A percentile compares a stretch with the other conserved stretches of the same genome.
These are phyloP conservation scores for Theileria orientalis DNA, from an alignment of 169 alveolate genomes.

Conservation along the genomic window DNA sequence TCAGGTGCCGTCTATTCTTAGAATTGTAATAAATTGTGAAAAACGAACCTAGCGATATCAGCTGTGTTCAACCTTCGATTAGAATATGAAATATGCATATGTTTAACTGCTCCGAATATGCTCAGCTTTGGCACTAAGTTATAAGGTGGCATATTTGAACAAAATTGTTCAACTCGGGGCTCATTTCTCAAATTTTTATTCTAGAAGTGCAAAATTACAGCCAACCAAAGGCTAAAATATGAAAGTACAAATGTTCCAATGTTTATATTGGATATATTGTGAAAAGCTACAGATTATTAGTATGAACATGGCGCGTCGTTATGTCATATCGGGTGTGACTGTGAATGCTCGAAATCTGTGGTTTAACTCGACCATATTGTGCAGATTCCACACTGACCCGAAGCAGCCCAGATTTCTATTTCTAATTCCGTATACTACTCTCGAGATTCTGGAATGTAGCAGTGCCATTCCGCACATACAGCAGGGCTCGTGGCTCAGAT, in stretches of 20 bases:
- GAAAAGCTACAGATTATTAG: background rate
- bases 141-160: constrained; percentile 40
- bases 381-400: constrained; percentile 74
- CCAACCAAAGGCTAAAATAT: background rate
- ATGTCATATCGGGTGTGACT: constrained; percentile 14
- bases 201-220: background rate
- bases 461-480: constrained; percentile 96
- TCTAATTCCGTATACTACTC: constrained; percentile 78
- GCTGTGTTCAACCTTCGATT: constrained; percentile 61
- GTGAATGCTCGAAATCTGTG: constrained; percentile 78
- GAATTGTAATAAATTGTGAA: background rate
- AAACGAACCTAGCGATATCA: constrained; percentile 57
- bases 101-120: constrained; percentile 49
- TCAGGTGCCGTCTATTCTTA: background rate
- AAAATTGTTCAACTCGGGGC: background rate
- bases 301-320: background rate
- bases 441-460: constrained; percentile 88
- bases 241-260: background rate
- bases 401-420: constrained; percentile 74
- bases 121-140: constrained; percentile 47
- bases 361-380: constrained; percentile 70
- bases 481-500: constrained; percentile 90
- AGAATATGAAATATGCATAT: constrained; percentile 63
- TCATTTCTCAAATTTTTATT: background rate
- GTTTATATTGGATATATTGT: background rate